Evolutionary conservation across 108 stramenopile species (phyloP), one percentile per base, ranked within the genome.

Genomic region (Phaeodactylum tricornutum): DNA sequence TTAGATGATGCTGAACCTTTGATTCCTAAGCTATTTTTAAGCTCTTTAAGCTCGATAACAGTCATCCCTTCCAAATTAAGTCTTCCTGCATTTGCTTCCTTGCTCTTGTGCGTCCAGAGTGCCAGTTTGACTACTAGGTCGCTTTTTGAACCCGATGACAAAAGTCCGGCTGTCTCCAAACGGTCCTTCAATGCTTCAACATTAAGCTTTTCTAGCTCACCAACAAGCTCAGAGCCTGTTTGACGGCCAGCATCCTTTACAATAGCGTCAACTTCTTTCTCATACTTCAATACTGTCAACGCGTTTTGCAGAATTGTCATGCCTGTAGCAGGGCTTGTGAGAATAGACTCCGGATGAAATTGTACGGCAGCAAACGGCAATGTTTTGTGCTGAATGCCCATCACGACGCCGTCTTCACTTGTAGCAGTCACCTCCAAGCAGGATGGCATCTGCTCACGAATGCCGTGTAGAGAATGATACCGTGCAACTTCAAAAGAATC

Each of bases 341-440:
- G 71, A 43, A 97, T 97, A 19, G 87, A 88, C 64, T 98, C 97
- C 3, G 97, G 97, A 52, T 98, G 97, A 62, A 96, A 98, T 79
- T 98, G 97, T 35, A 98, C 97, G n/a, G 95, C 97, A 16, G 95
- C 94, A 68, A 88, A 82, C 11, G 97, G 97, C 15, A 94, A 62
- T 29, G 71, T 68, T 59, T 80, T 84, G 73, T 98, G 97, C 63
- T 93, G 71, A 35, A 98, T 87, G 22, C 79, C 97, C 97, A 98
- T 98, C 29, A 96, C 86, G 40, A 94, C 76, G 0, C 94, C 93
- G 53, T 96, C 93, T 28, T 89, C 87, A n/a, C 79, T 93, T 41
- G 74, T 46, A 7, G 97, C 97, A 17, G 90, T 94, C n/a, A 92
- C 54, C 49, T 77, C 55, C 16, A 98, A 77, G 17, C 75, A 80